Base-by-base conservation (phyloP, 495 filamentous ascomycete species). In the Aspergillus cavernicola region DNA sequence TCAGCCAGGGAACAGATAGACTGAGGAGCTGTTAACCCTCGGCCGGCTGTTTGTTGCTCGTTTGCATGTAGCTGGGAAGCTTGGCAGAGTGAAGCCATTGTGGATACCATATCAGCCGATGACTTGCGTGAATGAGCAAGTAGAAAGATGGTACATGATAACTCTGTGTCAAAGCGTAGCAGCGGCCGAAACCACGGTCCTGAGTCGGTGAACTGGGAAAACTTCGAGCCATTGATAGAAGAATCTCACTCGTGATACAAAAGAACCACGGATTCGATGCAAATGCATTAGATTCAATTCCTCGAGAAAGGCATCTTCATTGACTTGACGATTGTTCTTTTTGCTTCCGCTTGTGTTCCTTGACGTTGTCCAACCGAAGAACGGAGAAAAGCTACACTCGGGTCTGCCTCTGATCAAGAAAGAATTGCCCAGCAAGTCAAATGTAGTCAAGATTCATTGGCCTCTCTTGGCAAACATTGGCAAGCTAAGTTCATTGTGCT, bases 151-250 rank as follows among this genome's bases (percentile, higher is more conserved):
- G n/a, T 37, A 35, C n/a, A n/a, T n/a, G n/a, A n/a, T n/a, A n/a
- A n/a, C n/a, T n/a, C n/a, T n/a, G n/a, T n/a, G n/a, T n/a, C n/a
- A n/a, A n/a, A 44, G 39, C 39, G 39, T 37, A 32, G 36, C 23
- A 51, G 48, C 23, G 16, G 23, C n/a, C 11, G 13, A 41, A 20
- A 29, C 29, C 43, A 46, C 29, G 33, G 46, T 50, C 26, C 46
- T n/a, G 16, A 37, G 22, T 13, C 46, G 19, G 5, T 23, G 12
- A 15, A 47, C n/a, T n/a, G n/a, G n/a, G n/a, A n/a, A n/a, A n/a
- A n/a, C n/a, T n/a, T n/a, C n/a, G n/a, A n/a, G n/a, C n/a, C n/a
- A n/a, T n/a, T n/a, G n/a, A 10, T 18, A n/a, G 11, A 31, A 32
- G 22, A 11, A 20, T 35, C 24, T 44, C 6, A 43, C 29, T 18